Evolutionary conservation across 768 basidiomycete species (phyloP).

Genomic region (Lentinula detonsa): DNA sequence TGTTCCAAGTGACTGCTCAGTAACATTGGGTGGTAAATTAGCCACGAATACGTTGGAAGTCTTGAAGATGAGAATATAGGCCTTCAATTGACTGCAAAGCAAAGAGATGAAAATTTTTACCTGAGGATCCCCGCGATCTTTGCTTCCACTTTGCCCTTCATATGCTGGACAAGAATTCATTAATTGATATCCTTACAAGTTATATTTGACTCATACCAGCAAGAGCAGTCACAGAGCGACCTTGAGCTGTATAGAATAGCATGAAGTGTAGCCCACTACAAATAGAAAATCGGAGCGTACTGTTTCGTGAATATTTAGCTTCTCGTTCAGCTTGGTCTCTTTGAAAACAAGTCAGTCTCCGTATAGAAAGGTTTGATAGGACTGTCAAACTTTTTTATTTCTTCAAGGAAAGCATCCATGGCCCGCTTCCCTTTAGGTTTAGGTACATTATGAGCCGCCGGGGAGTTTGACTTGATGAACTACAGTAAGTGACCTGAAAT

Average conservation of each 20-base stretch:
- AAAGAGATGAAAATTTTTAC: constrained; percentile 31
- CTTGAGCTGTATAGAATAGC: constrained; percentile 30
- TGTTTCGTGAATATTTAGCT: constrained; percentile 68
- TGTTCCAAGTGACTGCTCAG: constrained; percentile 77
- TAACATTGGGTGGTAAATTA: constrained; percentile 83
- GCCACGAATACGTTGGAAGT: constrained; percentile 97
- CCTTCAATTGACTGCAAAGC: not conserved
- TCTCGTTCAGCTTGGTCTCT: constrained; percentile 94
- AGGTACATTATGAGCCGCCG: constrained; percentile 37
- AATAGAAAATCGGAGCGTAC: constrained; percentile 27
- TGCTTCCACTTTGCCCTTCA: constrained; percentile 86
- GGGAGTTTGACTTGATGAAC: constrained; percentile 47
- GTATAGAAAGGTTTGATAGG: not conserved
- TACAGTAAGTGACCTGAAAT: not conserved
- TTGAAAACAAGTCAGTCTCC: constrained; percentile 8
- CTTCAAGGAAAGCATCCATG: constrained; percentile 94
- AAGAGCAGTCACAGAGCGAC: constrained; percentile 83
- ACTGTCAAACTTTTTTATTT: constrained; percentile 76
- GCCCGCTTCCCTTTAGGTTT: constrained; percentile 92
- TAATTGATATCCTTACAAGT: not conserved
- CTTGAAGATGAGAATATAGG: constrained; percentile 26
- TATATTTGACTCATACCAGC: constrained; percentile 51
- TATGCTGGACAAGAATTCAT: constrained; percentile 50
- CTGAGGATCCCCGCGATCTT: constrained; percentile 83
- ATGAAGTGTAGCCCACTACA: not conserved